These are phyloP conservation scores for Aspergillus oerlinghausenensis DNA, from an alignment of 2,329 filamentous ascomycete genomes.

Conservation along the genomic window DNA sequence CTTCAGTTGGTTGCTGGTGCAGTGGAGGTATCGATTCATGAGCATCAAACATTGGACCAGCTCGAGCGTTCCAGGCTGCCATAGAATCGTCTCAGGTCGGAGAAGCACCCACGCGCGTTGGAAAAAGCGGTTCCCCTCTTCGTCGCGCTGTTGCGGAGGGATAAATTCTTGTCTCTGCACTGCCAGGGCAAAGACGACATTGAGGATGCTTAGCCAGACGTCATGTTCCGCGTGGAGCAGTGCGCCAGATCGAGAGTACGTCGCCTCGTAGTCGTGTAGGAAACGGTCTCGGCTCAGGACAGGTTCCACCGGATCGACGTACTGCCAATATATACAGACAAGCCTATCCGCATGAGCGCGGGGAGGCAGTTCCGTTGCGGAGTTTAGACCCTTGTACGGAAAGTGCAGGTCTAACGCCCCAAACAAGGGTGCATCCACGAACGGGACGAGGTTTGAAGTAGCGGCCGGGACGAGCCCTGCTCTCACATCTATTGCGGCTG, in stretches of 20 bases:
- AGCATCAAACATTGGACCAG: slow-evolving; percentile 16
- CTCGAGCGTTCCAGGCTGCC: slow-evolving; percentile 14
- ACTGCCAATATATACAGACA: slow-evolving; percentile 14
- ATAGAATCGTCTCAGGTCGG: slow-evolving; percentile 11
- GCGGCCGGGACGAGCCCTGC: slow-evolving; percentile 3
- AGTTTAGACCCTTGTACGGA: background rate
- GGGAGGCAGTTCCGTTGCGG: slow-evolving; percentile 7
- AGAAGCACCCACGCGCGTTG: slow-evolving; percentile 14
- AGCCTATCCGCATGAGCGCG: slow-evolving; percentile 13
- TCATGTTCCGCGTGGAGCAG: background rate
- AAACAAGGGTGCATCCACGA: slow-evolving; percentile 19
- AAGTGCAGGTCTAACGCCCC: slow-evolving; percentile 8
- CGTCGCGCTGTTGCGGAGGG: slow-evolving; percentile 4
- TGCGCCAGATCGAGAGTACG: background rate
- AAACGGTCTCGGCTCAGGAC: slow-evolving; percentile 12
- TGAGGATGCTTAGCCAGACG: slow-evolving; percentile 10
- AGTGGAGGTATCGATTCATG: slow-evolving; percentile 19
- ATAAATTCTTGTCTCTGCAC: slow-evolving; percentile 13
- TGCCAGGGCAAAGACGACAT: slow-evolving; percentile 15
- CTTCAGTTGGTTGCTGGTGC: slow-evolving; percentile 16
- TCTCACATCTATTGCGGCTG: slow-evolving; percentile 13
- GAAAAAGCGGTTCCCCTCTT: slow-evolving; percentile 14
- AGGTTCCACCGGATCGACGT: slow-evolving; percentile 13
- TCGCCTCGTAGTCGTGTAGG: slow-evolving; percentile 3
- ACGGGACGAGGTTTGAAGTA: slow-evolving; percentile 9